These are phyloP conservation scores for Cyberlindnera mycetangii DNA, from an alignment of 805 yeast genomes.

Conservation along the genomic window DNA sequence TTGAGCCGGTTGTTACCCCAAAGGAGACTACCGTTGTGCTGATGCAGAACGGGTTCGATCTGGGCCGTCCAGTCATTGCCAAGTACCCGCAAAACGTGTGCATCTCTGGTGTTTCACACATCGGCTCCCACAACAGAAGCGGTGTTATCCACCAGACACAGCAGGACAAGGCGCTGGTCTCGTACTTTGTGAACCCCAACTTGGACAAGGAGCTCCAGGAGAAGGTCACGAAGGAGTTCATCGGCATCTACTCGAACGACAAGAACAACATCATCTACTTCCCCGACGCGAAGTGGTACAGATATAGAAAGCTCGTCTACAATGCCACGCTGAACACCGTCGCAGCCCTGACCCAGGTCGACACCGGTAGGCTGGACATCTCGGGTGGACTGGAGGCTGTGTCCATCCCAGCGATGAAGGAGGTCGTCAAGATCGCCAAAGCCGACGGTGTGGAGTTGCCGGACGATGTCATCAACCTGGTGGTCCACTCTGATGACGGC, in stretches of 20 bases:
- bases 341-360: conserved; percentile 57
- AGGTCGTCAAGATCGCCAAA: conserved; percentile 60
- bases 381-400: conserved; percentile 42
- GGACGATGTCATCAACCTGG: conserved; percentile 42
- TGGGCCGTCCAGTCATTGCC: conserved; percentile 49
- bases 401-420: conserved; percentile 62
- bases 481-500: conserved; percentile 58
- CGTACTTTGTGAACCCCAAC: conserved; percentile 44
- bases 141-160: conserved; percentile 45
- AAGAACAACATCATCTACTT: conserved; percentile 40
- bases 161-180: conserved; percentile 44
- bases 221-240: conserved; percentile 40
- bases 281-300: conserved; percentile 44
- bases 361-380: conserved; percentile 50
- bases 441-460: conserved; percentile 62
- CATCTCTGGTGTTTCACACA: conserved; percentile 60
- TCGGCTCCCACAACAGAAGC: conserved; percentile 48
- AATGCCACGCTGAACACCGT: conserved; percentile 66
- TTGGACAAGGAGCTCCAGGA: conserved; percentile 25
- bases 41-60: conserved; percentile 63
- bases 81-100: conserved; percentile 50
- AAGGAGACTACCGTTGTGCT: conserved; percentile 48
- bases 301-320: conserved; percentile 69
- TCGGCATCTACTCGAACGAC: conserved; percentile 44
- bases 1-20: conserved; percentile 46